Percentiles rank a stretch among this genome's conserved stretches.
Conservation (phyloP, 2,329 filamentous ascomycete genomes). For the Talaromyces sp. region DNA sequence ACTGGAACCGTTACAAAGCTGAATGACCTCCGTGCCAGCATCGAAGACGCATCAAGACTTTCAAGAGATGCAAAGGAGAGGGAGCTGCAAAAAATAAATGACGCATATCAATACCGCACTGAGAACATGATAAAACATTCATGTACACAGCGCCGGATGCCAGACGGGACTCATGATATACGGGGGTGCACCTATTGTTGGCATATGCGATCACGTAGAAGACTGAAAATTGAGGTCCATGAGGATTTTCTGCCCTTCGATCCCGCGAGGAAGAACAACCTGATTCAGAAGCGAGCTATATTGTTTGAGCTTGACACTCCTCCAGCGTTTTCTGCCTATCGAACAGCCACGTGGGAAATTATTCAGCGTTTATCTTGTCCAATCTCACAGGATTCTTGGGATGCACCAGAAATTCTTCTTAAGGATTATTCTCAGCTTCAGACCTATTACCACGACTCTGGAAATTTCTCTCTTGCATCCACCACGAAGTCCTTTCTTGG, state of each 20-base stretch:
- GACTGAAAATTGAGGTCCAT: conserved; percentile 48
- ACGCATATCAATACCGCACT: conserved; percentile 40
- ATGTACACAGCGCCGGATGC: conserved; percentile 32
- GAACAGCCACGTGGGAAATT: conserved; percentile 55
- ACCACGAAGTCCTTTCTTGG: conserved; percentile 47
- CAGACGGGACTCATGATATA: conserved; percentile 32
- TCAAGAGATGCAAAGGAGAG: background rate
- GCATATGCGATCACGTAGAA: conserved; percentile 35
- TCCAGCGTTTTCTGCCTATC: conserved; percentile 48
- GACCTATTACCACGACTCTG: background rate
- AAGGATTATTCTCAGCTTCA: background rate
- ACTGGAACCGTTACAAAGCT: background rate
- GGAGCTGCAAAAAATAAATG: conserved; percentile 33
- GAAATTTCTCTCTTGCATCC: conserved; percentile 44
- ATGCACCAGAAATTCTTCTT: background rate
- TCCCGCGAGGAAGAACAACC: too few species aligned
- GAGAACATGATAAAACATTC: conserved; percentile 32
- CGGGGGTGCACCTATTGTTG: conserved; percentile 48
- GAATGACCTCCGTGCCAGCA: background rate
- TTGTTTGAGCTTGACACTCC: conserved; percentile 56
- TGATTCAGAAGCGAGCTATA: too few species aligned
- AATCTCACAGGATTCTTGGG: too few species aligned
- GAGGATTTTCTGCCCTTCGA: conserved; percentile 55
- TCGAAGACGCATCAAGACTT: conserved; percentile 3
- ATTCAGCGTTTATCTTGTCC: too few species aligned